A percentile compares a stretch with the other conserved stretches of the same genome.
Conservation (phyloP, 179 eudicot genomes). For the Silene noctiflora region DNA sequence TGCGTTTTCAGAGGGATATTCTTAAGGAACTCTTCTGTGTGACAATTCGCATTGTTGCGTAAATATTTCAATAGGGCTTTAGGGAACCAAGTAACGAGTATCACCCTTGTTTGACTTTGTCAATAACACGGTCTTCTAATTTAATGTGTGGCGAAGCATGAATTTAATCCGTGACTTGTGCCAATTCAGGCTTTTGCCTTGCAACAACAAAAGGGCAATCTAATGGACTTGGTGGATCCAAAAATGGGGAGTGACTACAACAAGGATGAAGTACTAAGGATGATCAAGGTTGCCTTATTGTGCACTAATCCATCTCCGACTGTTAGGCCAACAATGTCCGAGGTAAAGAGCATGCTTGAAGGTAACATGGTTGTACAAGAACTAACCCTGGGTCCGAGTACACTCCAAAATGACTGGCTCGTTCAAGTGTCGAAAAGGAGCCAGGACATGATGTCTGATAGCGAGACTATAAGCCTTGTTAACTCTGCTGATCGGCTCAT, state of each 20-base stretch:
- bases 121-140: too few relatives aligned
- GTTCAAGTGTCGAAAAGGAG: slow-evolving; percentile 24
- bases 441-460: slow-evolving; percentile 18
- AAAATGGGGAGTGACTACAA: slow-evolving; percentile 29
- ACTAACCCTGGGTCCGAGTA: slow-evolving; percentile 23
- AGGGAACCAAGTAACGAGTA: too few relatives aligned
- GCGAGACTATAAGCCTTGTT: slow-evolving; percentile 27
- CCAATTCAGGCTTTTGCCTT: slow-evolving; percentile 34
- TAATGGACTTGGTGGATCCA: slow-evolving; percentile 47
- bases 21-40: too few relatives aligned
- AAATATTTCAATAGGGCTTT: too few relatives aligned
- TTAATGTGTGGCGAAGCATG: too few relatives aligned
- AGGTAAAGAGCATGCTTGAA: slow-evolving; percentile 43
- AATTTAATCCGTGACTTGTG: background rate
- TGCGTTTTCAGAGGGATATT: too few relatives aligned
- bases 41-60: too few relatives aligned
- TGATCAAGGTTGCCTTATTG: slow-evolving; percentile 38
- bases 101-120: too few relatives aligned
- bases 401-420: slow-evolving; percentile 24
- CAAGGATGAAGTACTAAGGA: slow-evolving; percentile 36
- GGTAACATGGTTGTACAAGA: slow-evolving; percentile 33
- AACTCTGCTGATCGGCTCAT: background rate
- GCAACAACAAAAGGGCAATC: slow-evolving; percentile 36
- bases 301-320: slow-evolving; percentile 46
- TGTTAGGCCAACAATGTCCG: slow-evolving; percentile 48